Evolutionary conservation across 1,139 yeast genomes (phyloP), one percentile per base, ranked within the genome.

Genomic region (Hansenula anomala): DNA sequence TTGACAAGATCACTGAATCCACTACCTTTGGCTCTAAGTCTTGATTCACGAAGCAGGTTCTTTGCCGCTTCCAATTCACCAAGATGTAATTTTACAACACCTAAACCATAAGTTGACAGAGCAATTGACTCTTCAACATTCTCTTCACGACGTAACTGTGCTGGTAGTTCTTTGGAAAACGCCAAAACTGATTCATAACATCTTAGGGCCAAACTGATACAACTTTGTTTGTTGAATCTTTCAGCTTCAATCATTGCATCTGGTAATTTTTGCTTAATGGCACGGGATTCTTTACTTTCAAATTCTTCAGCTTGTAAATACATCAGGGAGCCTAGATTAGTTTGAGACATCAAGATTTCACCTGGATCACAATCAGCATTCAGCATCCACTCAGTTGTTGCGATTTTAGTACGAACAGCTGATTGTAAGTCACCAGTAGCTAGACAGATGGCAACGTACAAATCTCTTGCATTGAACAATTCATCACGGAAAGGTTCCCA

Each of bases 41-140:
- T 69, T 0, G 95, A 78, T 56, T 84, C 92, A 17, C 84, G 67
- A 34, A 89, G 64, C 25, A 75, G 63, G 28, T 79, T 67, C 47
- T 76, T 78, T 0, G 96, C 89, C 2, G 44, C 28, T 3, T 39
- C 71, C 41, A 70, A 67, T 18, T 80, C 64, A 1, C 78, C 71
- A 29, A 67, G 54, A 54, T 86, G 89, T 16, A 85, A 61, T 36
- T 78, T 72, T 14, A 87, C 72, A 6, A 89, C 95, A 0, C 96
- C 97, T 30, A 87, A 66, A 0, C 96, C 95, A 55, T 87, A 90
- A 0, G 88, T 79, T 1, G 96, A 78, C 54, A 88, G 66, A 0
- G 95, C 95, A 25, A 83, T 77, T 3, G 85, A 79, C 47, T 86
- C 88, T 7, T 71, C 69, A 11, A 74, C 69, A 14, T 68, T 64